phyloP scores from a whole-genome alignment of 75 land plant species.

The Cupressus sempervirens region DNA sequence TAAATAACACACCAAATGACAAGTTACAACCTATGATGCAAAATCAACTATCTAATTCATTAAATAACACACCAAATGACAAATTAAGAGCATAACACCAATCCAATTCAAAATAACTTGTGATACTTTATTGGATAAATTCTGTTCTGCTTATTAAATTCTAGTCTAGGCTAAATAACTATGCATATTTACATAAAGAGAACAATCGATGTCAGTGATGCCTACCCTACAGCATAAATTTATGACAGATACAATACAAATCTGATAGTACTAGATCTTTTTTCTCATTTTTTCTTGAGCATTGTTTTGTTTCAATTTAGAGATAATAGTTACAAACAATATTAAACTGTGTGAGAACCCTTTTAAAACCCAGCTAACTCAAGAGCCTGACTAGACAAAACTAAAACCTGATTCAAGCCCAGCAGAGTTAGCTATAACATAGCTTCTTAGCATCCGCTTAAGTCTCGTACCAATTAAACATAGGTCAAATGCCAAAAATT shows the following conservation, averaged over 20 bases:
- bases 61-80: not conserved
- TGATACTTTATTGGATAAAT: not conserved
- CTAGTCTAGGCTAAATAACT: not conserved
- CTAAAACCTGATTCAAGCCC: not conserved
- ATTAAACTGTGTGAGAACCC: not conserved
- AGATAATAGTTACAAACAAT: not conserved
- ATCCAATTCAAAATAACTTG: not conserved
- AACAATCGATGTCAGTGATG: not conserved
- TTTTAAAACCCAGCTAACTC: not conserved
- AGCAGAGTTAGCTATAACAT: not conserved
- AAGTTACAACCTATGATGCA: not conserved
- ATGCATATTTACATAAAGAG: not conserved
- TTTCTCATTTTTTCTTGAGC: not conserved
- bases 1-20: not conserved
- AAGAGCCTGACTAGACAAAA: not conserved
- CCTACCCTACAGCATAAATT: not conserved
- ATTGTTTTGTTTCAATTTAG: not conserved
- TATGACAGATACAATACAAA: not conserved
- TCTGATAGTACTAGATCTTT: not conserved
- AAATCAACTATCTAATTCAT: not conserved
- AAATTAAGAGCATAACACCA: not conserved
- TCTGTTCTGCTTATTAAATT: not conserved
- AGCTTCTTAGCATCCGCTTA: not conserved
- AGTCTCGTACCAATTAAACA: not conserved
- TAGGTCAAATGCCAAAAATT: not conserved